A percentile compares a stretch with the other conserved stretches of the same genome.
These are phyloP conservation scores for Ceratocystis ficicola DNA, from an alignment of 2,329 filamentous ascomycete species.

Conservation along the genomic window DNA sequence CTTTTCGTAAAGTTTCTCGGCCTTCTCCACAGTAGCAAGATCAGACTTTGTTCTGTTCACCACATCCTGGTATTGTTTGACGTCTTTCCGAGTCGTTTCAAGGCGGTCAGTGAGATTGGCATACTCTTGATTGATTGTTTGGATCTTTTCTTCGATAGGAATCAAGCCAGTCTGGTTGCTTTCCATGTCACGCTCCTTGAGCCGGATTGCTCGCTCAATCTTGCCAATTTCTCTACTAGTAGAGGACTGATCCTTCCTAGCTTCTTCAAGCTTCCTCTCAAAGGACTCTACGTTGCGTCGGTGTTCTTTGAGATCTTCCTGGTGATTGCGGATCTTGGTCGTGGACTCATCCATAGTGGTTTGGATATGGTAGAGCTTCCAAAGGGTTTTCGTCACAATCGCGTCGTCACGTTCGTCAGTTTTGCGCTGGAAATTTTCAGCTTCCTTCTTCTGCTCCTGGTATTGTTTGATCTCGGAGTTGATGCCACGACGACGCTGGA, in stretches of 20 bases:
- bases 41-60: slow-evolving; percentile 70
- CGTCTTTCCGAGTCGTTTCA: slow-evolving; percentile 60
- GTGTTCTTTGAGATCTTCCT: slow-evolving; percentile 88
- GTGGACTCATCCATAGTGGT: slow-evolving; percentile 85
- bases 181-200: slow-evolving; percentile 76
- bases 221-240: slow-evolving; percentile 65
- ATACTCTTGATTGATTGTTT: slow-evolving; percentile 60
- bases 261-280: slow-evolving; percentile 65
- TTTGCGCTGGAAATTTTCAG: slow-evolving; percentile 85
- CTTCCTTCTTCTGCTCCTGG: slow-evolving; percentile 90
- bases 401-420: slow-evolving; percentile 82
- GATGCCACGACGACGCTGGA: slow-evolving; percentile 81
- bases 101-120: slow-evolving; percentile 56
- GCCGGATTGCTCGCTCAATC: slow-evolving; percentile 73
- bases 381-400: slow-evolving; percentile 83
- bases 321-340: slow-evolving; percentile 79
- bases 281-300: slow-evolving; percentile 78
- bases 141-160: slow-evolving; percentile 84
- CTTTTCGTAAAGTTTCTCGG: slow-evolving; percentile 74
- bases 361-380: slow-evolving; percentile 95
- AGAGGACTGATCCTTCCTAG: slow-evolving; percentile 69
- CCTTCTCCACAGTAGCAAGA: slow-evolving; percentile 73
- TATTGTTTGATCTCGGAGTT: slow-evolving; percentile 98
- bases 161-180: slow-evolving; percentile 75
- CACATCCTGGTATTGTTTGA: slow-evolving; percentile 54